phyloP scores from a whole-genome alignment of 1,284 basidiomycete species.

The Malassezia brasiliensis region DNA sequence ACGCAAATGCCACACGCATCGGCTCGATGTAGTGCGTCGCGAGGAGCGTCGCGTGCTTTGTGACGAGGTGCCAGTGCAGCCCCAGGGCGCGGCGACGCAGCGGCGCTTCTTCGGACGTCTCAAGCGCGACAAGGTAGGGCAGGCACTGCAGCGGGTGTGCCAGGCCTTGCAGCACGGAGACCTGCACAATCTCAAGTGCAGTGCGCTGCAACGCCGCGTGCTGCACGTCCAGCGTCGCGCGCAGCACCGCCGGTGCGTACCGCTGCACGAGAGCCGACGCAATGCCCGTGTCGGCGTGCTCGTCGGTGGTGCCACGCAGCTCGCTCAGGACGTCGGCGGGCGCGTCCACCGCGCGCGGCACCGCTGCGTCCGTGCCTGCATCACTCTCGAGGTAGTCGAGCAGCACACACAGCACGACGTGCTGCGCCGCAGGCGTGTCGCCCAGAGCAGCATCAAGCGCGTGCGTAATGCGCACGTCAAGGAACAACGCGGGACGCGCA shows the following conservation, averaged over 20 bases:
- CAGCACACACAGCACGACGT: conserved; percentile 71
- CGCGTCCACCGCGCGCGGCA: conserved; percentile 49
- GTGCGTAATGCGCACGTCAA: conserved; percentile 61
- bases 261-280: conserved; percentile 87
- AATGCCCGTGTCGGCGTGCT: conserved; percentile 92
- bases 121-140: conserved; percentile 81
- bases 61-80: conserved; percentile 70
- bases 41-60: conserved; percentile 78
- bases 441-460: conserved; percentile 82
- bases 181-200: conserved; percentile 80
- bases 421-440: conserved; percentile 61
- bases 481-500: conserved; percentile 81
- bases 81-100: conserved; percentile 67
- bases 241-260: conserved; percentile 71
- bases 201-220: conserved; percentile 60
- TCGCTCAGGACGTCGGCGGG: conserved; percentile 60
- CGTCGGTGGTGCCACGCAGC: conserved; percentile 83
- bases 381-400: conserved; percentile 55
- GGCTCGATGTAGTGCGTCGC: conserved; percentile 73
- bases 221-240: conserved; percentile 56
- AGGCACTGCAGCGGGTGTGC: conserved; percentile 89
- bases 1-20: conserved; percentile 68
- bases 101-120: conserved; percentile 62
- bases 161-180: conserved; percentile 86
- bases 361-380: conserved; percentile 29